These are phyloP conservation scores for Fraxinus ornus DNA, from an alignment of 305 asterid genomes.

Conservation along the genomic window DNA sequence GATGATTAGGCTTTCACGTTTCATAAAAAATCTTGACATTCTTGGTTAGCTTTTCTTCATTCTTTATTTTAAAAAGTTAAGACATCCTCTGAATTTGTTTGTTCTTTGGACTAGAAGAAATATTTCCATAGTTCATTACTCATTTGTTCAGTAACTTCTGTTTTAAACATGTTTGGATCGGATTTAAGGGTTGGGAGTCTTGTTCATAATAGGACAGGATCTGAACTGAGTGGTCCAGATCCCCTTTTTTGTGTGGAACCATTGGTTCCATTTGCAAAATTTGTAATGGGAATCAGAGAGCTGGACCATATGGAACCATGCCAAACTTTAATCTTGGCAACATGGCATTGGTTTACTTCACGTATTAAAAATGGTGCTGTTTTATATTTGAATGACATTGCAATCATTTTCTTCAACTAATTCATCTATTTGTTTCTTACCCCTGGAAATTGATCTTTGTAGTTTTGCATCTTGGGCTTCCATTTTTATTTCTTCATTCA, in stretches of 20 bases:
- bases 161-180: neutral
- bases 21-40: neutral
- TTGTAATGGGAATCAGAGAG: neutral
- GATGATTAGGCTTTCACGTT: neutral
- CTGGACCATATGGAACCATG: neutral
- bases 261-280: neutral
- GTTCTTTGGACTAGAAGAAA: neutral
- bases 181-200: neutral
- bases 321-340: neutral
- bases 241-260: neutral
- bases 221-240: neutral
- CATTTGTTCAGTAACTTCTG: neutral
- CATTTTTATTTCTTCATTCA: neutral
- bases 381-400: neutral
- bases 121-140: neutral
- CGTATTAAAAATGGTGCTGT: neutral
- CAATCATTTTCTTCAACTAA: neutral
- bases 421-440: neutral
- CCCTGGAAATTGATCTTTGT: neutral
- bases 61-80: neutral
- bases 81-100: neutral
- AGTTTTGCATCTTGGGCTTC: neutral
- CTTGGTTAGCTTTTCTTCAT: neutral
- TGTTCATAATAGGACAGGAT: neutral
- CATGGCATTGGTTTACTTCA: neutral